phyloP scores from a whole-genome alignment of 768 basidiomycete genomes.

The Gymnopilus dilepis region DNA sequence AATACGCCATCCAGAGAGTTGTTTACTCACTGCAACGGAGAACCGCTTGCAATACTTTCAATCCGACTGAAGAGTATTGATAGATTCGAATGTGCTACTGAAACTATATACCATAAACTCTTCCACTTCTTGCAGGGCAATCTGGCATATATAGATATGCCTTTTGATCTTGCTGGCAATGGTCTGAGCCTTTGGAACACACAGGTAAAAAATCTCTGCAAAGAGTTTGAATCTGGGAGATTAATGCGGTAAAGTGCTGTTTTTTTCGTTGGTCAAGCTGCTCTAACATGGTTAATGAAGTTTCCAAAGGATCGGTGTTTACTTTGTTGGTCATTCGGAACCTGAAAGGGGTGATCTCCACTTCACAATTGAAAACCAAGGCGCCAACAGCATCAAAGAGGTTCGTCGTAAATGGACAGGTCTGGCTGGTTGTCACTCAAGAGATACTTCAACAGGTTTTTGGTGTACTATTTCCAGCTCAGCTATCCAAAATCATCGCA shows the following conservation, averaged over 20 bases:
- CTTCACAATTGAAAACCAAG: not conserved
- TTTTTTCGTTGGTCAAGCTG: not conserved
- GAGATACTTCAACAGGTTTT: not conserved
- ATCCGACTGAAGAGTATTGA: not conserved
- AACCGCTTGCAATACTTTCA: not conserved
- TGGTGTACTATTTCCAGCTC: not conserved
- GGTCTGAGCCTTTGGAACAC: not conserved
- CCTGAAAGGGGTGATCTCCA: not conserved
- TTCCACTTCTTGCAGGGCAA: not conserved
- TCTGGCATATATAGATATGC: not conserved
- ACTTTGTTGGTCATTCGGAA: not conserved
- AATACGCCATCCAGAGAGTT: not conserved
- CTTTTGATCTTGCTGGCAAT: not conserved
- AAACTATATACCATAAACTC: not conserved
- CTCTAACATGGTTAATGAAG: not conserved
- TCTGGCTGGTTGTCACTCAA: not conserved
- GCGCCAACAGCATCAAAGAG: not conserved
- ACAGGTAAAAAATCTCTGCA: not conserved
- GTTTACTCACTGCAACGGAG: not conserved
- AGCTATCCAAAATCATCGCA: not conserved
- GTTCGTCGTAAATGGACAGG: not conserved
- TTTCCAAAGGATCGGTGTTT: not conserved
- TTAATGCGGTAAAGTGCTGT: not conserved
- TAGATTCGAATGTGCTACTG: not conserved
- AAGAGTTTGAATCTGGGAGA: not conserved